Evolutionary conservation across 805 yeast genomes (phyloP), one percentile per base, ranked within the genome.

Genomic region (Cyberlindnera maclurae): DNA sequence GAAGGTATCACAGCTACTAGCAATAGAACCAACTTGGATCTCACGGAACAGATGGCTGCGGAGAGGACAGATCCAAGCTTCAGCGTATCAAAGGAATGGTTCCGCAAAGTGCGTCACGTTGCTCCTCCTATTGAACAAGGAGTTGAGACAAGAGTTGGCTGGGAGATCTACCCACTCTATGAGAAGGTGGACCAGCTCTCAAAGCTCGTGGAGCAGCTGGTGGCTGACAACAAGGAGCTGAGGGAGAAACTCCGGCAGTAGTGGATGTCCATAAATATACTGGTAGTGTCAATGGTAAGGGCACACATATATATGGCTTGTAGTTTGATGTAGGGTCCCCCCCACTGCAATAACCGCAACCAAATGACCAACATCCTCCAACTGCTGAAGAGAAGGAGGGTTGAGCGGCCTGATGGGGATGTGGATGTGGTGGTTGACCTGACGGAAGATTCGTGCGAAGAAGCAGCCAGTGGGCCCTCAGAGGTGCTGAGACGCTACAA

Each of bases 51-150:
- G 53, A 62, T 68, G 26, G 65, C 68, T 22, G 89, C 88, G 1
- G 93, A 84, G 54, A 55, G 57, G 7, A 71, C 67, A 29, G 95
- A 86, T 56, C 85, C 87, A 0, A 75, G 75, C 41, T 83, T 84
- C 54, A 56, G 67, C n/a, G 71, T 73, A 8, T 65, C 71, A 29
- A 64, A 68, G 31, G 51, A 60, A 15, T 86, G 88, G 78, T 65
- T 63, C 16, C 47, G 54, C 12, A 68, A 68, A 20, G 72, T 84
- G 18, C 67, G 68, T 10, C 47, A 56, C 5, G 66, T 68, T 5
- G 73, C 70, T 6, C 85, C 84, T 37, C 84, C 84, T 3, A 76
- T 80, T 5, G 66, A 65, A 18, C 61, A 67, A 38, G 85, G 84
- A 27, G 68, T 64, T 40, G 59, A 60, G 15, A 58, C 61, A 6